Conservation (phyloP, 2,329 filamentous ascomycete genomes). For the Cordyceps javanica region DNA sequence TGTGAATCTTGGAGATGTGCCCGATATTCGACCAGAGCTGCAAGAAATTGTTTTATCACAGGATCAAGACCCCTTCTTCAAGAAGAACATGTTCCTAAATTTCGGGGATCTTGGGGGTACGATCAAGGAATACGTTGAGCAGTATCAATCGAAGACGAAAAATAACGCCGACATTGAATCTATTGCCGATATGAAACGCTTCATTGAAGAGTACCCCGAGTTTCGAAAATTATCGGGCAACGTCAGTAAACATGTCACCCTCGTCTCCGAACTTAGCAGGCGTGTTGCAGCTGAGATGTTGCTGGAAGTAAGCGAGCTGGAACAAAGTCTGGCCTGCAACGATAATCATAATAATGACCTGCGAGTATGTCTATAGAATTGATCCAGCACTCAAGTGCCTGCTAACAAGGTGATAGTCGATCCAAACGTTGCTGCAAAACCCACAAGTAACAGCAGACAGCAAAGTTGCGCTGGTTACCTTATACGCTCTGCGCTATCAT, state of each 20-base stretch:
- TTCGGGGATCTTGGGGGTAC: slow-evolving; percentile 93
- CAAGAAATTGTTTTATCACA: slow-evolving; percentile 93
- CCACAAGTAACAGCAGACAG: slow-evolving; percentile 70
- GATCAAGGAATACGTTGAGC: slow-evolving; percentile 97
- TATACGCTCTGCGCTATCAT: slow-evolving; percentile 92
- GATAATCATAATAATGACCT: slow-evolving; percentile 89
- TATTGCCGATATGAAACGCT: slow-evolving; percentile 97
- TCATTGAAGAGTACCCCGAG: slow-evolving; percentile 97
- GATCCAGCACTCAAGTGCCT: neutral
- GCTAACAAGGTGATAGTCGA: slow-evolving; percentile 43
- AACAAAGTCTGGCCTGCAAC: slow-evolving; percentile 94
- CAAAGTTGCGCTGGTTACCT: slow-evolving; percentile 82
- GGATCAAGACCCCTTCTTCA: slow-evolving; percentile 98
- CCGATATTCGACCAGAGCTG: slow-evolving; percentile 77
- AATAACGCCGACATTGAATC: slow-evolving; percentile 94
- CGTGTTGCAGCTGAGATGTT: slow-evolving; percentile 79
- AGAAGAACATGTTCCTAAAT: slow-evolving; percentile 97
- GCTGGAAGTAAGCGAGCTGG: slow-evolving; percentile 93
- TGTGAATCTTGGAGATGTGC: slow-evolving; percentile 78
- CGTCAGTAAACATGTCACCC: slow-evolving; percentile 95
- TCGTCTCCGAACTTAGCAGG: slow-evolving; percentile 88
- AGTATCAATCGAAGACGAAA: slow-evolving; percentile 97
- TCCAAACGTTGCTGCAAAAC: slow-evolving; percentile 81
- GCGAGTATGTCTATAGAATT: slow-evolving; percentile 52
- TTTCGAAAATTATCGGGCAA: slow-evolving; percentile 96